phyloP scores from a whole-genome alignment of 2,329 filamentous ascomycete genomes.

The Pleomassaria siparia region DNA sequence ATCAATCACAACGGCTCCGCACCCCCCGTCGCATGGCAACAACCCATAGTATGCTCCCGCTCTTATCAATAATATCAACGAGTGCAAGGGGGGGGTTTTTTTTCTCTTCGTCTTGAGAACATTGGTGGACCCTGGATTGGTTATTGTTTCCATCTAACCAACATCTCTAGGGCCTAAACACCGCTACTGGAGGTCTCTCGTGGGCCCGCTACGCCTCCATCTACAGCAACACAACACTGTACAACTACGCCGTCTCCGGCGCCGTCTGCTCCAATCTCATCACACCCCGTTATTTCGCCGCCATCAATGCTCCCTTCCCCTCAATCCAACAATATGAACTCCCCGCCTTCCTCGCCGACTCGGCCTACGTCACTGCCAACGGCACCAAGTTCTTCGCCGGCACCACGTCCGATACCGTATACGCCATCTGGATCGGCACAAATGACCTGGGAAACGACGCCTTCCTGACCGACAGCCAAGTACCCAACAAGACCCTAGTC shows the following conservation, averaged over 20 bases:
- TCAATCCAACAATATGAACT: slow-evolving; percentile 52
- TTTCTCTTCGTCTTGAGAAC: background rate
- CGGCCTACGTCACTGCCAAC: slow-evolving; percentile 31
- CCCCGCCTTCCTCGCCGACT: slow-evolving; percentile 52
- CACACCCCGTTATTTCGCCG: slow-evolving; percentile 56
- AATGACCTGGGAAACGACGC: slow-evolving; percentile 71
- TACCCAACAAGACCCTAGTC: slow-evolving; percentile 59
- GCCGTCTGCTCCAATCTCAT: slow-evolving; percentile 73
- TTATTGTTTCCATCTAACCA: background rate
- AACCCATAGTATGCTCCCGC: slow-evolving; percentile 45
- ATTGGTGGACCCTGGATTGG: background rate
- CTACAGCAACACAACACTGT: slow-evolving; percentile 56
- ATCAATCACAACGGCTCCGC: slow-evolving; percentile 54
- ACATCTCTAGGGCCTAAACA: slow-evolving; percentile 47
- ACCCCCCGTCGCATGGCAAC: slow-evolving; percentile 63
- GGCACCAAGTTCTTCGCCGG: slow-evolving; percentile 48
- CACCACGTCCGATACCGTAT: slow-evolving; percentile 64
- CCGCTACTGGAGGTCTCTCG: slow-evolving; percentile 65
- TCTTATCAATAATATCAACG: background rate
- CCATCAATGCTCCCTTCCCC: slow-evolving; percentile 60
- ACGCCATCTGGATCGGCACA: slow-evolving; percentile 78
- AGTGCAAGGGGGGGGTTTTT: too few species aligned
- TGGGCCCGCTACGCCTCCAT: slow-evolving; percentile 70
- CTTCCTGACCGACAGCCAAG: slow-evolving; percentile 67
- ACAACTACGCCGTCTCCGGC: slow-evolving; percentile 72